Percentiles rank a stretch among this genome's conserved stretches.
Evolutionary conservation across 164 flowering plant genomes (phyloP).

Genomic region (Piper longum): DNA sequence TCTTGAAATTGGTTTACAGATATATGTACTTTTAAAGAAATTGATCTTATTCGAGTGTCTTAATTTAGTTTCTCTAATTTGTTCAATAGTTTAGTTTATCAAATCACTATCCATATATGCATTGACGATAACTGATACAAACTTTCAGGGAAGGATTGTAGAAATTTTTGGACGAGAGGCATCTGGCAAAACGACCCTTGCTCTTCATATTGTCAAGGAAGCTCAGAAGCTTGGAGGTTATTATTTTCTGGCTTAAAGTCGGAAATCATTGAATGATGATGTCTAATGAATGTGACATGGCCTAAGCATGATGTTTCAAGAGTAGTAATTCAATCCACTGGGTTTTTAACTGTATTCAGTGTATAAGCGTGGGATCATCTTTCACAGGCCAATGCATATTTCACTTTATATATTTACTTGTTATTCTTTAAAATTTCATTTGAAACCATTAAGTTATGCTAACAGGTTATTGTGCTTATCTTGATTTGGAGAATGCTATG

Average conservation of each 20-base stretch:
- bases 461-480: constrained; percentile 86
- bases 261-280: background rate
- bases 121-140: too few species aligned
- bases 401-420: background rate
- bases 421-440: too few species aligned
- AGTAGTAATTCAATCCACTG: too few species aligned
- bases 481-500: constrained; percentile 81
- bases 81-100: too few species aligned
- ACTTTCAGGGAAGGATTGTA: constrained; percentile 70
- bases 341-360: too few species aligned
- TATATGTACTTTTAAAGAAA: too few species aligned
- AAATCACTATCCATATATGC: background rate
- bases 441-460: background rate
- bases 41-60: background rate
- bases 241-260: background rate
- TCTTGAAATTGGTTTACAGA: too few species aligned
- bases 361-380: too few species aligned
- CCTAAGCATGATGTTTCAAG: too few species aligned
- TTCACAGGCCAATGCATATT: too few species aligned
- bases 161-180: constrained; percentile 88
- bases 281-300: background rate
- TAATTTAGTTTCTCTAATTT: background rate
- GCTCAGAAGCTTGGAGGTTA: background rate
- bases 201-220: constrained; percentile 1
- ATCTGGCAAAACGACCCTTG: constrained; percentile 60